Conservation (phyloP, 2,329 filamentous ascomycete species). For the Nigrospora oryzae region DNA sequence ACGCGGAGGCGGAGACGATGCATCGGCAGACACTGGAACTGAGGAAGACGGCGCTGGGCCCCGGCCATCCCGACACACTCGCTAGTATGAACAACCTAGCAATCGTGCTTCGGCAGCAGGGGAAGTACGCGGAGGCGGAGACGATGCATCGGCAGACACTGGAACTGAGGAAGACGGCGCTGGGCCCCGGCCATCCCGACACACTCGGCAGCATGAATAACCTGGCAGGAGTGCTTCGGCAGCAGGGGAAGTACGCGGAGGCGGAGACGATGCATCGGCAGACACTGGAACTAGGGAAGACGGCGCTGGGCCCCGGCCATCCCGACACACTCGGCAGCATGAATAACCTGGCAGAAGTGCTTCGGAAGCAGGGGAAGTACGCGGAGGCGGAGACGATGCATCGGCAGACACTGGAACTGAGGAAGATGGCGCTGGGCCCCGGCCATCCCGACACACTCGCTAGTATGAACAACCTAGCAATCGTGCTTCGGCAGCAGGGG, state of each 20-base stretch:
- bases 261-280: neutral
- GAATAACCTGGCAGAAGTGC: no score
- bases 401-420: neutral
- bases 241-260: neutral
- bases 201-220: neutral
- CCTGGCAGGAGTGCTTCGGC: neutral
- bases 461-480: neutral
- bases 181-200: neutral
- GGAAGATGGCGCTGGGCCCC: neutral
- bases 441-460: neutral
- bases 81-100: neutral
- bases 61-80: neutral
- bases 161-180: no score
- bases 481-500: no score
- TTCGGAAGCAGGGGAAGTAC: neutral
- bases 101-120: no score
- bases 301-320: no score
- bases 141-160: no score
- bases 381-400: neutral
- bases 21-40: no score
- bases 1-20: no score
- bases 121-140: no score
- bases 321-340: no score
- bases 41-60: neutral
- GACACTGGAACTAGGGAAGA: no score